Evolutionary conservation across 2,329 filamentous ascomycete genomes (phyloP).

Genomic region (Dryadomyces quercivorus): DNA sequence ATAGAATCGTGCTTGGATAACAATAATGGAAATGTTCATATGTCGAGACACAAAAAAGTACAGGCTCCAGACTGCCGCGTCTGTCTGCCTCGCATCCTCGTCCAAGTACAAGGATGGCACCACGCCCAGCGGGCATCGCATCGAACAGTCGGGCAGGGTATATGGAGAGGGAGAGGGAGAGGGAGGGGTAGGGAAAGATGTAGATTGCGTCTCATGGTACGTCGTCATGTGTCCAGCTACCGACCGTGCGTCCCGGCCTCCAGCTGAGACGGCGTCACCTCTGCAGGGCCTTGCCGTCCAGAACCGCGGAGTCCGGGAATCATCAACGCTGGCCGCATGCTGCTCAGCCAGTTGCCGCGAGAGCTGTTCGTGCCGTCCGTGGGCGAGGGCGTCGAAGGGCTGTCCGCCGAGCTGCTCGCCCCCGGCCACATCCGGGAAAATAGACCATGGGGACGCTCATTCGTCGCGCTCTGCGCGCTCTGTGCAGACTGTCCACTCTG

Average conservation of each 20-base stretch:
- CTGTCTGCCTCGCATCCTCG: background rate
- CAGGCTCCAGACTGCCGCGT: background rate
- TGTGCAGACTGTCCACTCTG: background rate
- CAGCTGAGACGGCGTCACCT: slow-evolving; percentile 20
- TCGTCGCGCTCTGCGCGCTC: background rate
- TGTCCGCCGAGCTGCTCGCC: no score
- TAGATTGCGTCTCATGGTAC: background rate
- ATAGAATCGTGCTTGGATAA: slow-evolving; percentile 1
- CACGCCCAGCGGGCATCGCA: background rate
- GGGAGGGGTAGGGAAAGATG: background rate
- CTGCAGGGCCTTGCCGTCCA: background rate
- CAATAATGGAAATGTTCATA: background rate
- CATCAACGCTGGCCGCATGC: background rate
- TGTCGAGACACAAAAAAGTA: background rate
- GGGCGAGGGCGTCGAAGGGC: no score
- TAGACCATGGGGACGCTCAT: slow-evolving; percentile 6
- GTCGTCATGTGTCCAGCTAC: background rate
- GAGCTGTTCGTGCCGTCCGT: background rate
- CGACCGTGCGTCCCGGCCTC: slow-evolving; percentile 20
- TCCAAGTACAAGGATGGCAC: background rate
- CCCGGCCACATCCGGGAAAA: slow-evolving; percentile 12
- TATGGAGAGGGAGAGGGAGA: background rate
- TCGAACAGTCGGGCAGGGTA: background rate
- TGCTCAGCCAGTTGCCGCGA: background rate
- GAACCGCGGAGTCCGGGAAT: background rate